Evolutionary conservation across 208 protist genomes (phyloP), one percentile per base, ranked within the genome.

Genomic region (Tritrichomonas musculus): DNA sequence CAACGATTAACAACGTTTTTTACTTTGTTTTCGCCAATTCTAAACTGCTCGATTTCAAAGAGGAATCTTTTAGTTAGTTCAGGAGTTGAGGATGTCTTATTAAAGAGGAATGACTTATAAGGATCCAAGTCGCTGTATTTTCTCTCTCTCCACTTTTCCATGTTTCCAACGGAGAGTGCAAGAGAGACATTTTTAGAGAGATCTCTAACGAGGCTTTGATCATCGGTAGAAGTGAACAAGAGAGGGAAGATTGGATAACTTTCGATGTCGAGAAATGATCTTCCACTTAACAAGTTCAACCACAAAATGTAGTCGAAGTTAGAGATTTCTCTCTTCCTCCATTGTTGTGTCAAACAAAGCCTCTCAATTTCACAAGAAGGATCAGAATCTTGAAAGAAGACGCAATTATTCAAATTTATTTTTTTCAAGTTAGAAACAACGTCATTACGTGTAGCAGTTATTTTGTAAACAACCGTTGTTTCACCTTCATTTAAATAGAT

Each of bases 1-100:
- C 53, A 60, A 60, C 17, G 53, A n/a, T n/a, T n/a, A n/a, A n/a
- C n/a, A n/a, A n/a, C n/a, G n/a, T n/a, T n/a, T n/a, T n/a, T n/a
- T n/a, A n/a, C n/a, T n/a, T n/a, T n/a, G n/a, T n/a, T n/a, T n/a
- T n/a, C n/a, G n/a, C n/a, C n/a, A n/a, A n/a, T n/a, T n/a, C n/a
- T n/a, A 60, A 60, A 60, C 17, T 60, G 53, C 17, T 5, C 5
- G 17, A 60, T 60, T 22, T 5, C 5, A 60, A 5, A 5, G 5
- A 60, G 17, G 17, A 60, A 60, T 60, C 17, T 60, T 60, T 60
- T 25, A 14, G 94, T 93, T 57, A 94, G 39, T 4, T 47, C 88
- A 75, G 93, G 39, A 41, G 57, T 94, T 1, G 93, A 94, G 33
- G 93, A 94, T 47, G 93, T 66, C 0, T 93, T 14, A 36, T 20